A percentile compares a stretch with the other conserved stretches of the same genome.
phyloP scores from a whole-genome alignment of 345 rosid species.

The Erodium maritimum region DNA sequence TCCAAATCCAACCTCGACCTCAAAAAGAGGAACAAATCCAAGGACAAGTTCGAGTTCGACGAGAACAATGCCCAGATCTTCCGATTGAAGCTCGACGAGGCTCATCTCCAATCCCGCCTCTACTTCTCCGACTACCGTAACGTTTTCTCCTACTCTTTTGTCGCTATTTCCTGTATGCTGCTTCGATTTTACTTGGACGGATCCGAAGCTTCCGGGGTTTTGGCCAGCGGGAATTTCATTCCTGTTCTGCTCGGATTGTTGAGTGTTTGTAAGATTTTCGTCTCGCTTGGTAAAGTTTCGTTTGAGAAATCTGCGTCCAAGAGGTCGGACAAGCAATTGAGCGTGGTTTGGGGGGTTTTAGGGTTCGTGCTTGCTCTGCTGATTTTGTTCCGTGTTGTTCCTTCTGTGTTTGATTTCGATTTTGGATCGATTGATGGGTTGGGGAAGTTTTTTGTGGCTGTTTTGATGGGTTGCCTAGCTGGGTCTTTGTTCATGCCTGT shows the following conservation, averaged over 20 bases:
- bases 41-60: conserved; percentile 73
- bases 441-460: conserved; percentile 31
- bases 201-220: conserved; percentile 23
- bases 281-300: conserved; percentile 40
- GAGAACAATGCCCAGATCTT: conserved; percentile 92
- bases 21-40: conserved; percentile 46
- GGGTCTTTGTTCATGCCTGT: conserved; percentile 68
- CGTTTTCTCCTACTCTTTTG: conserved; percentile 28
- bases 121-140: conserved; percentile 45
- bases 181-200: conserved; percentile 32
- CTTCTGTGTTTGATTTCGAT: conserved; percentile 46
- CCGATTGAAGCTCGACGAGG: conserved; percentile 69
- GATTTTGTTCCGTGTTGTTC: conserved; percentile 35
- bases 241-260: conserved; percentile 42
- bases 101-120: conserved; percentile 59
- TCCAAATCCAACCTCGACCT: conserved; percentile 26
- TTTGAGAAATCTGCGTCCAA: conserved; percentile 79
- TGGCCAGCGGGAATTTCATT: conserved; percentile 45
- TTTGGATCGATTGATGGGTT: conserved; percentile 43
- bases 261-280: conserved; percentile 33
- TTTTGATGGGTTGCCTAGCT: conserved; percentile 48
- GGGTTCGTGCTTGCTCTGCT: conserved; percentile 49
- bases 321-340: conserved; percentile 62
- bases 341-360: conserved; percentile 38
- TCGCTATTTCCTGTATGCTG: conserved; percentile 38